phyloP scores from a whole-genome alignment of 2,329 filamentous ascomycete species.

The Diaporthe sp. region DNA sequence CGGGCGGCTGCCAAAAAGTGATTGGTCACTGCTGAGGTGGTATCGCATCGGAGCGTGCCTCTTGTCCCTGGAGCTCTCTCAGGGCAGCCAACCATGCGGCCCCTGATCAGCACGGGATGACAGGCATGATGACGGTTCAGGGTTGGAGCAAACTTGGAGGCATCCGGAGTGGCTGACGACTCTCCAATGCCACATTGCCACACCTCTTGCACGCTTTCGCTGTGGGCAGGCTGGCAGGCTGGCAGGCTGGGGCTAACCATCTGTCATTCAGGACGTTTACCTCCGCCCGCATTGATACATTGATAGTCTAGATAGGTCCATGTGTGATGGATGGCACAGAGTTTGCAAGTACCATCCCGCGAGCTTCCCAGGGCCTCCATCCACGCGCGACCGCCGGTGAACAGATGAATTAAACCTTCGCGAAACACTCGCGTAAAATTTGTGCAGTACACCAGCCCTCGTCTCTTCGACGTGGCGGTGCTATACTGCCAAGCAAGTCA shows the following conservation, averaged over 20 bases:
- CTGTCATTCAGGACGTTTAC: neutral
- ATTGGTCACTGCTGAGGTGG: constrained; percentile 20
- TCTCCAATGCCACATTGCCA: constrained; percentile 8
- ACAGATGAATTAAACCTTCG: neutral
- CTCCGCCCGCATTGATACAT: neutral
- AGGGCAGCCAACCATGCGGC: constrained; percentile 29
- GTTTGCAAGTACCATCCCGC: neutral
- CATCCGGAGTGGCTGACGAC: constrained; percentile 22
- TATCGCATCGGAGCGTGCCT: constrained; percentile 17
- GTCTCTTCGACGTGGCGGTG: constrained; percentile 3
- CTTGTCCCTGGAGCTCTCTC: constrained; percentile 6
- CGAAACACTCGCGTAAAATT: neutral
- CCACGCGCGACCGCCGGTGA: neutral
- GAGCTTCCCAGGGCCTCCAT: neutral
- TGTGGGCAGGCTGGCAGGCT: no score
- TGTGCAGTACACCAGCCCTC: neutral
- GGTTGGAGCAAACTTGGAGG: neutral
- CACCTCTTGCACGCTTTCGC: neutral
- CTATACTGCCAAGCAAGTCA: constrained; percentile 6
- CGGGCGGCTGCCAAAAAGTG: constrained; percentile 6
- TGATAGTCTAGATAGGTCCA: neutral
- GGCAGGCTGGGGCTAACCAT: neutral
- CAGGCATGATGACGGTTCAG: constrained; percentile 26
- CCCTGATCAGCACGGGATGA: constrained; percentile 37
- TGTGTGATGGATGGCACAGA: neutral